Percentiles rank a stretch among this genome's conserved stretches.
phyloP scores from a whole-genome alignment of 2,329 filamentous ascomycete genomes.

The Pseudogymnoascus sp. region DNA sequence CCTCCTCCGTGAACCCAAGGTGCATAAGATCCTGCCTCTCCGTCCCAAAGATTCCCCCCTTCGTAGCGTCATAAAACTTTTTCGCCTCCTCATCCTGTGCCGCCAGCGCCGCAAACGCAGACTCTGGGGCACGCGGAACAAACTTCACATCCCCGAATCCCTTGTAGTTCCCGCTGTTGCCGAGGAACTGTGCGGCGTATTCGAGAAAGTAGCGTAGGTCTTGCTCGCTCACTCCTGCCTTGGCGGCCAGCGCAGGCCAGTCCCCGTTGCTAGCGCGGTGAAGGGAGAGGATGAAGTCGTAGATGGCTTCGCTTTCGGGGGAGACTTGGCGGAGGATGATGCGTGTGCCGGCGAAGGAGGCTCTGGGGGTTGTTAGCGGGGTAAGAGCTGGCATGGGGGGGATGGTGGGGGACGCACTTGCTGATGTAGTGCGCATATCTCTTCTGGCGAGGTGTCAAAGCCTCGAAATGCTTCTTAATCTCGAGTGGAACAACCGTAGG shows the following conservation, averaged over 20 bases:
- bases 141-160: slow-evolving; percentile 83
- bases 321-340: slow-evolving; percentile 77
- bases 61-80: slow-evolving; percentile 59
- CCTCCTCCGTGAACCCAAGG: slow-evolving; percentile 65
- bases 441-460: slow-evolving; percentile 67
- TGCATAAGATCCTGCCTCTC: slow-evolving; percentile 61
- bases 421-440: slow-evolving; percentile 88
- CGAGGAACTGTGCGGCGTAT: slow-evolving; percentile 72
- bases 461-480: slow-evolving; percentile 89
- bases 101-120: slow-evolving; percentile 58
- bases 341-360: slow-evolving; percentile 68
- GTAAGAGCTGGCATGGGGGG: not conserved
- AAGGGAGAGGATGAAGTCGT: slow-evolving; percentile 70
- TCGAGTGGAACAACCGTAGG: slow-evolving; percentile 81
- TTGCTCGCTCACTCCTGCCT: slow-evolving; percentile 56
- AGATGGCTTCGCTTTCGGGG: slow-evolving; percentile 73
- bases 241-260: slow-evolving; percentile 60
- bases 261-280: slow-evolving; percentile 61
- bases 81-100: slow-evolving; percentile 52
- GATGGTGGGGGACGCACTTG: slow-evolving; percentile 43
- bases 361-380: slow-evolving; percentile 41
- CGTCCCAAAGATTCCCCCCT: slow-evolving; percentile 65
- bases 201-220: slow-evolving; percentile 65
- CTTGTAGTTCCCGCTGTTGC: slow-evolving; percentile 77
- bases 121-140: slow-evolving; percentile 61